Percentiles rank a stretch among this genome's conserved stretches.
Evolutionary conservation across 352 stramenopile species (phyloP).

Genomic region (Thalassiosira sp.): DNA sequence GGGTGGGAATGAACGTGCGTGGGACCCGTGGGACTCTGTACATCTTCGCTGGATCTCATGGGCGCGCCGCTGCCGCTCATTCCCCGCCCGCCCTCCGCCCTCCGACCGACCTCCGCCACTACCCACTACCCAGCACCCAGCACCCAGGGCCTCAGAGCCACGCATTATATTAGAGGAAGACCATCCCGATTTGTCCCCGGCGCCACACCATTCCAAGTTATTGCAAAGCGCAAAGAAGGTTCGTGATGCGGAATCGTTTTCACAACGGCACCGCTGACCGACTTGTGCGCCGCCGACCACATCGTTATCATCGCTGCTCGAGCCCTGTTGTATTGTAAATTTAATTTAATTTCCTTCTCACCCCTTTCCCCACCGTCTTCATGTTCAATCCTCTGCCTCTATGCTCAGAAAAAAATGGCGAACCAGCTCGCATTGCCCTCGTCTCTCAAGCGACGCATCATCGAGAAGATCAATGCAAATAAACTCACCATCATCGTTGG

Average conservation of each 20-base stretch:
- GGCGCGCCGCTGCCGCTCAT: too few relatives aligned
- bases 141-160: too few relatives aligned
- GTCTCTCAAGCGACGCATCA: slow-evolving; percentile 23
- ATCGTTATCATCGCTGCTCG: background rate
- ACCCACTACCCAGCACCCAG: too few relatives aligned
- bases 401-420: slow-evolving; percentile 4
- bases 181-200: slow-evolving; percentile 20
- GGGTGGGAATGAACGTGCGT: too few relatives aligned
- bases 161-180: too few relatives aligned
- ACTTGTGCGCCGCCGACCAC: background rate
- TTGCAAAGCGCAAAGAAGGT: background rate
- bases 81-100: too few relatives aligned
- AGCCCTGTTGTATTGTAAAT: background rate
- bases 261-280: slow-evolving; percentile 4
- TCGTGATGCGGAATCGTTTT: slow-evolving; percentile 11
- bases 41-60: too few relatives aligned
- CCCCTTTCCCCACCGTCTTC: background rate
- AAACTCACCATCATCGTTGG: slow-evolving; percentile 57
- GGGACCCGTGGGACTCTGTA: too few relatives aligned
- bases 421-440: slow-evolving; percentile 13
- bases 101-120: too few relatives aligned
- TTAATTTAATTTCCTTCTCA: background rate
- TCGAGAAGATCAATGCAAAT: slow-evolving; percentile 41
- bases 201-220: background rate
- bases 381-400: too few relatives aligned